Base-by-base conservation (phyloP, 2,329 filamentous ascomycete genomes). In the Hypoxylon sp. region DNA sequence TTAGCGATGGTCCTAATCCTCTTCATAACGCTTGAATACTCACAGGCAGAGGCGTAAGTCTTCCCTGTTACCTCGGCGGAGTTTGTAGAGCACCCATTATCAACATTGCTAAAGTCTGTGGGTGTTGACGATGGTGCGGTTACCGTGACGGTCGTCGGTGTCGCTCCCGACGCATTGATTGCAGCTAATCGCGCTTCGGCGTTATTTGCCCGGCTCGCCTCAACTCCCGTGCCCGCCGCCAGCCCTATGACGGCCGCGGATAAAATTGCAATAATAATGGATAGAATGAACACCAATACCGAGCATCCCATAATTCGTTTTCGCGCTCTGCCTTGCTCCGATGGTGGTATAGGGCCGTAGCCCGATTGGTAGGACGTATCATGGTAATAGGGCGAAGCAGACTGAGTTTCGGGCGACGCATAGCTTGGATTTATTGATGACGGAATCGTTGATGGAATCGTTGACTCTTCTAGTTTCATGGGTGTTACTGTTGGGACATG, bases 211-310 rank as follows among this genome's bases (percentile, higher is more conserved):
- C 81, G 78, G 66, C 74, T 80, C 6, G 80, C 72, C 60, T 83
- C 79, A 5, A 85, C 74, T 5, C 82, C 84, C 1, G 82, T 83
- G 2, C 82, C 82, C 0, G 81, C 82, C 1, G 82, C 83, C 27
- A 85, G 74, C 1, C 82, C 83, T 58, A 85, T 80, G 11, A 84
- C 82, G 1, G 81, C 79, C 0, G 76, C 79, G 0, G 78, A 78
- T 46, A 85, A 69, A 11, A 82, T 37, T 5, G 79, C 82, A 64
- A 84, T 80, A 61, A 82, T 78, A 59, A 75, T 67, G 3, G 81
- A 82, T 11, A 85, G 78, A 25, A 82, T 65, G 40, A 85, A 81
- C 2, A 85, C 80, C 7, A 82, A 55, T 7, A 78, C 55, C 4
- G 79, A 75, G 67, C 80, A 83, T n/a, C 81, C 81, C 53, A 75